These are phyloP conservation scores for Pestalotiopsis sp. DNA, from an alignment of 2,329 filamentous ascomycete genomes.

Conservation along the genomic window DNA sequence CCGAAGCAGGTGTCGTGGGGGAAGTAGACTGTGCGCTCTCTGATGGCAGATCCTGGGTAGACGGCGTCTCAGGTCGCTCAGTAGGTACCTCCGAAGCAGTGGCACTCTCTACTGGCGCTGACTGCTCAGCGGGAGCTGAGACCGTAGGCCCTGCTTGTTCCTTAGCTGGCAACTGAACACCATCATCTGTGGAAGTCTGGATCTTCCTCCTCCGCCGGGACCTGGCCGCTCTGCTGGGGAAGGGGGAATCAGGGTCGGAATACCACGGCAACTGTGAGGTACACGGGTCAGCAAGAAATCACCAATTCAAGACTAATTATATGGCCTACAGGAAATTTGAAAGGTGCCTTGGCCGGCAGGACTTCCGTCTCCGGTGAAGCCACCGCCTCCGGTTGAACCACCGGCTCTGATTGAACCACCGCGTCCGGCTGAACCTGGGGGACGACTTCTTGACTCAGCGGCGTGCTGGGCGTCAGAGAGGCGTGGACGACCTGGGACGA, in stretches of 20 bases:
- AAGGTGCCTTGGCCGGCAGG: slow-evolving; percentile 30
- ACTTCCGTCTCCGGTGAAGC: slow-evolving; percentile 26
- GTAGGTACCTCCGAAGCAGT: slow-evolving; percentile 8
- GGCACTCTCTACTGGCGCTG: slow-evolving; percentile 10
- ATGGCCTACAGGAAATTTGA: slow-evolving; percentile 53
- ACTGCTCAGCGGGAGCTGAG: slow-evolving; percentile 18
- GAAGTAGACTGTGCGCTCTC: slow-evolving; percentile 34
- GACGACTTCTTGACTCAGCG: slow-evolving; percentile 34
- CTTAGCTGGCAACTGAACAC: slow-evolving; percentile 45
- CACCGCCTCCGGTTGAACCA: too few species aligned
- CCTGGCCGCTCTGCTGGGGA: slow-evolving; percentile 45
- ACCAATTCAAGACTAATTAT: slow-evolving; percentile 6
- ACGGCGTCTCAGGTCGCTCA: slow-evolving; percentile 31
- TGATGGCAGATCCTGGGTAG: slow-evolving; percentile 31
- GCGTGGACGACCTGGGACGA: slow-evolving; percentile 41
- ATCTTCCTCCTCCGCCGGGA: slow-evolving; percentile 43
- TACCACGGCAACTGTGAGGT: slow-evolving; percentile 57
- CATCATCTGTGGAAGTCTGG: slow-evolving; percentile 35
- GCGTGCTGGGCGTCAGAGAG: slow-evolving; percentile 49
- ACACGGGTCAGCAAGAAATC: slow-evolving; percentile 24
- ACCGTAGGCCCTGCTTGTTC: slow-evolving; percentile 33
- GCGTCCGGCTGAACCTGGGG: slow-evolving; percentile 16
- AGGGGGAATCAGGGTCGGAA: slow-evolving; percentile 52
- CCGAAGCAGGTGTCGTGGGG: slow-evolving; percentile 37
- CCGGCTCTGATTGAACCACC: too few species aligned